Evolutionary conservation across 2,329 filamentous ascomycete species (phyloP).

Genomic region (Colletotrichum eleusines): DNA sequence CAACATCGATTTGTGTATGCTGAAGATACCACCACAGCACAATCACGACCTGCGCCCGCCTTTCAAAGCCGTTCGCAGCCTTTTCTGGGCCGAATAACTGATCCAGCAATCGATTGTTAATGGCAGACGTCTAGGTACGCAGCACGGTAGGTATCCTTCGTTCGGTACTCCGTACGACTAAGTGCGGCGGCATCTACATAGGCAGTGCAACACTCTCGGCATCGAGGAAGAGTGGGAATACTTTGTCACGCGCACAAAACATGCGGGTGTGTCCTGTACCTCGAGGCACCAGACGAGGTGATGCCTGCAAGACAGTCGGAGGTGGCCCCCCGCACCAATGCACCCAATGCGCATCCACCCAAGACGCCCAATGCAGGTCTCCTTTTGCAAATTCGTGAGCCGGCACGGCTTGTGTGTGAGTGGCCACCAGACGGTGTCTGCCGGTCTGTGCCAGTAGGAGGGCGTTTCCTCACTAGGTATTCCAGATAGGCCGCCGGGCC

Average conservation of each 20-base stretch:
- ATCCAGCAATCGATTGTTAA: not conserved
- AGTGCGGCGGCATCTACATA: not conserved
- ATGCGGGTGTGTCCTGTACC: constrained; percentile 31
- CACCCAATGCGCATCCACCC: constrained; percentile 25
- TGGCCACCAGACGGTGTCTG: constrained; percentile 20
- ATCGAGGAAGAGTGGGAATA: constrained; percentile 31
- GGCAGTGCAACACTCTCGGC: constrained; percentile 35
- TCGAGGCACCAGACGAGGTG: constrained; percentile 22
- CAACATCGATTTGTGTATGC: not conserved
- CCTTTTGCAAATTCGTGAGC: constrained; percentile 30
- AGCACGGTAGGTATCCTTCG: not conserved
- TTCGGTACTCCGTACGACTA: not conserved
- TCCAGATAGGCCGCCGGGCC: constrained; percentile 35
- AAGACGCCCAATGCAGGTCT: constrained; percentile 35
- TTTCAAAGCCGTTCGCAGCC: not conserved
- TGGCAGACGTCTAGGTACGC: not conserved
- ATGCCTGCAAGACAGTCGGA: constrained; percentile 36
- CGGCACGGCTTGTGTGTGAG: constrained; percentile 23
- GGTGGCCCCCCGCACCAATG: constrained; percentile 23
- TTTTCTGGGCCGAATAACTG: not conserved
- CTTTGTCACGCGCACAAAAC: constrained; percentile 34
- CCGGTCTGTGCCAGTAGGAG: constrained; percentile 11
- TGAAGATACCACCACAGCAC: not conserved
- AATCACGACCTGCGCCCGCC: not conserved
- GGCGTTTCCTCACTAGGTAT: constrained; percentile 38